A percentile compares a stretch with the other conserved stretches of the same genome.
Evolutionary conservation across 2,329 filamentous ascomycete species (phyloP).

Genomic region (Lecanicillium sp.): DNA sequence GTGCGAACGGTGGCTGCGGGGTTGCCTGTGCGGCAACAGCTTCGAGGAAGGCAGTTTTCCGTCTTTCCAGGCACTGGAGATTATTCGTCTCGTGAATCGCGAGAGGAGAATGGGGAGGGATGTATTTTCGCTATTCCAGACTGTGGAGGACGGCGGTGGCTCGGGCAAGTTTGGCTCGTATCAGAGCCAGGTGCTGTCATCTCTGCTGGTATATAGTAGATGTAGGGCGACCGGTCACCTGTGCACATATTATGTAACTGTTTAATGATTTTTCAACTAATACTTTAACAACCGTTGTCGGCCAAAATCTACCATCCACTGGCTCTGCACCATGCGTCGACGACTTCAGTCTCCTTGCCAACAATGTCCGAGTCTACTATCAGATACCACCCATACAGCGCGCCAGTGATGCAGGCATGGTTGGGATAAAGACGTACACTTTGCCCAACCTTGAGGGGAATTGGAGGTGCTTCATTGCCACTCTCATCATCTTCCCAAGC

Average conservation of each 20-base stretch:
- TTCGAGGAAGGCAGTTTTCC: constrained; percentile 22
- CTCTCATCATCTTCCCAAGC: constrained; percentile 38
- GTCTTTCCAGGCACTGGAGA: constrained; percentile 17
- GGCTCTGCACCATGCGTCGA: constrained; percentile 57
- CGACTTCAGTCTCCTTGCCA: constrained; percentile 36
- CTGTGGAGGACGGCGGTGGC: constrained; percentile 15
- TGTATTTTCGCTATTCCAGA: constrained; percentile 14
- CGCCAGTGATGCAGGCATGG: constrained; percentile 58
- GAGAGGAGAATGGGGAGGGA: constrained; percentile 15
- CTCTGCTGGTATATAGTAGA: constrained; percentile 10
- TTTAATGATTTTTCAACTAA: background rate
- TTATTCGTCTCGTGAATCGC: constrained; percentile 14
- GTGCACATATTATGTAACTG: background rate
- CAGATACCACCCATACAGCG: constrained; percentile 56
- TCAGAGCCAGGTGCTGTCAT: constrained; percentile 12
- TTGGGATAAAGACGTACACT: constrained; percentile 50
- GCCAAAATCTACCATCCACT: constrained; percentile 49
- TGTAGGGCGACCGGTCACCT: constrained; percentile 11
- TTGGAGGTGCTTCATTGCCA: background rate
- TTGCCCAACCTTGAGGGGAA: constrained; percentile 41
- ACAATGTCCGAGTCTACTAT: constrained; percentile 34
- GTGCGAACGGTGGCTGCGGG: constrained; percentile 19
- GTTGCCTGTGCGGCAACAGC: constrained; percentile 6
- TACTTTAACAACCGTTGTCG: too few relatives aligned
- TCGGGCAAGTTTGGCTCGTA: constrained; percentile 15